Conservation (phyloP, 2,329 filamentous ascomycete species). For the Zelopaecilomyces penicillatus region DNA sequence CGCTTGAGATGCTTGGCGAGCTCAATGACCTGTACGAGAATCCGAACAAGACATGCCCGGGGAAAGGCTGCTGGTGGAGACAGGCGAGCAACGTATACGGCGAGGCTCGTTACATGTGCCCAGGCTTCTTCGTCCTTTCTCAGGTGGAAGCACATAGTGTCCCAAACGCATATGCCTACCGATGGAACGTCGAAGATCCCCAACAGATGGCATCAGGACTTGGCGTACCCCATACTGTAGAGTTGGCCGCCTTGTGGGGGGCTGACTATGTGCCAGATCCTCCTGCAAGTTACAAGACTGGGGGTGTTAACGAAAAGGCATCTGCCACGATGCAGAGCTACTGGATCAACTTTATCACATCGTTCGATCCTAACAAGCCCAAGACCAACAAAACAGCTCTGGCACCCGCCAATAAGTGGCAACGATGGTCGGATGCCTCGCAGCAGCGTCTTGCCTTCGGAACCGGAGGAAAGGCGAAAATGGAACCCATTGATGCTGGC, state of each 20-base stretch:
- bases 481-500: slow-evolving; percentile 26
- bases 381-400: neutral
- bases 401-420: slow-evolving; percentile 22
- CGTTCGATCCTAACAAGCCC: slow-evolving; percentile 52
- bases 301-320: slow-evolving; percentile 45
- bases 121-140: slow-evolving; percentile 22
- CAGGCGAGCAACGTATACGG: slow-evolving; percentile 28
- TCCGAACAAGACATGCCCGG: slow-evolving; percentile 23
- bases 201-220: slow-evolving; percentile 41
- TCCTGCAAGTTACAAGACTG: slow-evolving; percentile 47
- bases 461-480: slow-evolving; percentile 28
- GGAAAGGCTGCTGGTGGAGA: slow-evolving; percentile 27
- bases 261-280: slow-evolving; percentile 43
- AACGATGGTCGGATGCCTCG: slow-evolving; percentile 26
- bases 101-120: slow-evolving; percentile 28
- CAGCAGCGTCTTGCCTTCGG: slow-evolving; percentile 32
- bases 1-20: slow-evolving; percentile 20
- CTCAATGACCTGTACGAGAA: slow-evolving; percentile 29
- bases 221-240: slow-evolving; percentile 60
- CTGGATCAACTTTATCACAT: slow-evolving; percentile 65
- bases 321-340: slow-evolving; percentile 58
- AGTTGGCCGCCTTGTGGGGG: slow-evolving; percentile 60
- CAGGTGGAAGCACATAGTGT: slow-evolving; percentile 23
- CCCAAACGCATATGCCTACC: slow-evolving; percentile 55
- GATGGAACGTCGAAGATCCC: slow-evolving; percentile 58